These are phyloP conservation scores for Diplodia intermedia DNA, from an alignment of 2,329 filamentous ascomycete species.

Conservation along the genomic window DNA sequence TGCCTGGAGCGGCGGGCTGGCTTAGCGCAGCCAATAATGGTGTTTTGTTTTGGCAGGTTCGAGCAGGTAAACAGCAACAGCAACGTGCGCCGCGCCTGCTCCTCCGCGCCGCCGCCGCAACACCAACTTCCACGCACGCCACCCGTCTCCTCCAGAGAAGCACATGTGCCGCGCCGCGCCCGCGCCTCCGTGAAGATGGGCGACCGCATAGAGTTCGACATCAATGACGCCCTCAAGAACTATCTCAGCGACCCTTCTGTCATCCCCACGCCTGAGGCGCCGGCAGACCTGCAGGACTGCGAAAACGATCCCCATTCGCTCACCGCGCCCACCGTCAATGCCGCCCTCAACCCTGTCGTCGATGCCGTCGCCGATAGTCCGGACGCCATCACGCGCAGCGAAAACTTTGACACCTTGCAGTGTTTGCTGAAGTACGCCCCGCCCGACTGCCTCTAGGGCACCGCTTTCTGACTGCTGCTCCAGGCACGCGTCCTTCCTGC, in stretches of 20 bases:
- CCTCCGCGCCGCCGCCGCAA: conserved; percentile 33
- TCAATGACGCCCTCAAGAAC: conserved; percentile 94
- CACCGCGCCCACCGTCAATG: conserved; percentile 79
- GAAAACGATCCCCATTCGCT: conserved; percentile 89
- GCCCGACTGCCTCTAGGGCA: not conserved
- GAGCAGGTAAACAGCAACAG: conserved; percentile 18
- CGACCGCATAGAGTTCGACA: conserved; percentile 79
- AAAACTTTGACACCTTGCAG: conserved; percentile 89
- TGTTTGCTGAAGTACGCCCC: conserved; percentile 93
- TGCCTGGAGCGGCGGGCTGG: not conserved
- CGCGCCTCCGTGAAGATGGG: conserved; percentile 63
- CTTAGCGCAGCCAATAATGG: not conserved
- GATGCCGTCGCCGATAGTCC: conserved; percentile 92
- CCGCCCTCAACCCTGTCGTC: conserved; percentile 87
- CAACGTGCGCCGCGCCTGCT: not conserved
- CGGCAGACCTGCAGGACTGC: conserved; percentile 82
- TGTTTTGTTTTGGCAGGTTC: conserved; percentile 19
- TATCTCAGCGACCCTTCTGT: conserved; percentile 92
- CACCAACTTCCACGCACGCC: conserved; percentile 37
- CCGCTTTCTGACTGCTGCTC: conserved; percentile 35
- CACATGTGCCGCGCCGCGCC: conserved; percentile 35
- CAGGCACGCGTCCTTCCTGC: conserved; percentile 82
- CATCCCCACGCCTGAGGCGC: conserved; percentile 85
- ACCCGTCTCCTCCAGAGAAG: conserved; percentile 30
- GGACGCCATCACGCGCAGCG: conserved; percentile 80